phyloP scores from a whole-genome alignment of 305 asterid genomes.

The Caryopteris hybrid region DNA sequence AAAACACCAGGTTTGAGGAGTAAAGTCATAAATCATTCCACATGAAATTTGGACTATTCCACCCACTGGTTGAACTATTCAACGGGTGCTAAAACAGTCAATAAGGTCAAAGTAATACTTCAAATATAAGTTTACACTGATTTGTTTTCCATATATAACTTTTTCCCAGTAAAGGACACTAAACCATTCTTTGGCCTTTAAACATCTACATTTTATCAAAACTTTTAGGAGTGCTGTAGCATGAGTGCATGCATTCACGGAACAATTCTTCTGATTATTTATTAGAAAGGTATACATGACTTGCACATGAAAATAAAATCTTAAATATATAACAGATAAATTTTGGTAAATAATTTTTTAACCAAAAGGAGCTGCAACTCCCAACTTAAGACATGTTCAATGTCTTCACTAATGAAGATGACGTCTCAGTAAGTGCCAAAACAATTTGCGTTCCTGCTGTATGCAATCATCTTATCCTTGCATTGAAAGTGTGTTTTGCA shows the following conservation, averaged over 20 bases:
- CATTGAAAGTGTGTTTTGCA: not conserved
- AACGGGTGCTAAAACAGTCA: not conserved
- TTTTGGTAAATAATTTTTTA: not conserved
- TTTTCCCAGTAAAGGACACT: not conserved
- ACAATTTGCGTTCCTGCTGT: not conserved
- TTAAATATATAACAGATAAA: not conserved
- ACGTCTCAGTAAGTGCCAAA: not conserved
- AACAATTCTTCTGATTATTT: not conserved
- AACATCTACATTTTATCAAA: not conserved
- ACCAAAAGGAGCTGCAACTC: not conserved
- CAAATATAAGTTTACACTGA: not conserved
- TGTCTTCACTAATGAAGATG: not conserved
- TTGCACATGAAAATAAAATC: not conserved
- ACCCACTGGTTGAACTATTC: not conserved
- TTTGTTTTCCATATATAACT: not conserved
- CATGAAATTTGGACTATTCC: not conserved
- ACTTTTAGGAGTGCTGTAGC: not conserved
- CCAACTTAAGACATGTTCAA: not conserved
- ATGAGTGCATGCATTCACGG: not conserved
- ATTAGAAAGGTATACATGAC: not conserved
- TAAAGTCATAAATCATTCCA: not conserved
- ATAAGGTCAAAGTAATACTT: not conserved
- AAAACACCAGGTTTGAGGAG: not conserved
- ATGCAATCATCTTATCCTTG: not conserved
- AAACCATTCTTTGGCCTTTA: too few relatives aligned